Conservation (phyloP, 352 stramenopile species). For the Globisporangium ultimum region DNA sequence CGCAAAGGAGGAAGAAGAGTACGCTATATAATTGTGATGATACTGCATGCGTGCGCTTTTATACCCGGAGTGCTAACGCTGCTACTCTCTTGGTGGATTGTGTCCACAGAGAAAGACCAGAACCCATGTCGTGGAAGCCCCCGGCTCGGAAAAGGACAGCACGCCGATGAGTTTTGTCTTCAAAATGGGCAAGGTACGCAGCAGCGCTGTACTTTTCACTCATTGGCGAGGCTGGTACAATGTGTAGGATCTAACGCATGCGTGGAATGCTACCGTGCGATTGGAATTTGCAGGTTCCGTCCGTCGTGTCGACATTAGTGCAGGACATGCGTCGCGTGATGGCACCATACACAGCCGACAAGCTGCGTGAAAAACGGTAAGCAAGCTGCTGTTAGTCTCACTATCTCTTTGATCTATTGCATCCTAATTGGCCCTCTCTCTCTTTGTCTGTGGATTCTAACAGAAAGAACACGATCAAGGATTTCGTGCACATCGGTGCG, state of each 20-base stretch:
- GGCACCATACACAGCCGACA: slow-evolving; percentile 92
- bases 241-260: neutral
- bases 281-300: slow-evolving; percentile 24
- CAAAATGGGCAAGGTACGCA: slow-evolving; percentile 81
- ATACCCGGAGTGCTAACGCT: neutral
- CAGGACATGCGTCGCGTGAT: slow-evolving; percentile 93
- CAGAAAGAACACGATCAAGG: slow-evolving; percentile 88
- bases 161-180: slow-evolving; percentile 91
- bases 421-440: neutral
- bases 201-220: too few species aligned
- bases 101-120: slow-evolving; percentile 71
- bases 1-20: slow-evolving; percentile 85
- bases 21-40: slow-evolving; percentile 14
- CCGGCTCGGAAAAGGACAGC: slow-evolving; percentile 77
- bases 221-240: too few species aligned
- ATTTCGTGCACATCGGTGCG: slow-evolving; percentile 89
- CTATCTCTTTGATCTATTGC: neutral
- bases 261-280: neutral
- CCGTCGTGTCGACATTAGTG: slow-evolving; percentile 84
- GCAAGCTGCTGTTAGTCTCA: slow-evolving; percentile 5
- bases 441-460: neutral
- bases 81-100: neutral
- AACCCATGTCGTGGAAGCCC: slow-evolving; percentile 68
- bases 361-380: slow-evolving; percentile 87
- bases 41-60: slow-evolving; percentile 10